Conservation (phyloP, 1,284 basidiomycete genomes). For the Cryptococcus jaspeensis region DNA sequence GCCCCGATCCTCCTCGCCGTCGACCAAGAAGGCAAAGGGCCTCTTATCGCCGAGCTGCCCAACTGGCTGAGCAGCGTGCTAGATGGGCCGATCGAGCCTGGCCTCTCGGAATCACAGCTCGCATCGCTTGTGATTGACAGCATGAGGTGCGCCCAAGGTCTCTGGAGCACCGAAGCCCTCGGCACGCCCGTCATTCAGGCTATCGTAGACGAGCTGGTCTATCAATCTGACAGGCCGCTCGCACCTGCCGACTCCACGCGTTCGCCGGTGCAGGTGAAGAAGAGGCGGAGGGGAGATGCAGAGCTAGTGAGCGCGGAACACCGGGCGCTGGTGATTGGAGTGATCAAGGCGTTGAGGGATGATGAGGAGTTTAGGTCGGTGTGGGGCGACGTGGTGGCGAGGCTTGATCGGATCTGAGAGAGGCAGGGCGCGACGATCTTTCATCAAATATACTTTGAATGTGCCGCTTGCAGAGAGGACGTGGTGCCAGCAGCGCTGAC, state of each 20-base stretch:
- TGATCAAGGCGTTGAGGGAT: constrained; percentile 16
- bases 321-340: constrained; percentile 16
- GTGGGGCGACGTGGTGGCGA: neutral
- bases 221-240: constrained; percentile 13
- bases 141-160: too few species aligned
- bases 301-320: constrained; percentile 2
- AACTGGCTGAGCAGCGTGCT: too few species aligned
- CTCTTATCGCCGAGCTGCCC: neutral
- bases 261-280: neutral
- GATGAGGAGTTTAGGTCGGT: constrained; percentile 21
- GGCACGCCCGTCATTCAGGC: constrained; percentile 10
- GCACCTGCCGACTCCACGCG: constrained; percentile 3
- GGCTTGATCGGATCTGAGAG: neutral
- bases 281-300: neutral
- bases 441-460: too few species aligned
- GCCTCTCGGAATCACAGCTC: too few species aligned
- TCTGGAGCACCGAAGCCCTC: neutral
- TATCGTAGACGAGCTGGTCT: constrained; percentile 27
- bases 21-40: neutral
- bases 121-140: too few species aligned
- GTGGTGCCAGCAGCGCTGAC: neutral
- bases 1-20: constrained; percentile 4
- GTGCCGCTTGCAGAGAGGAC: neutral
- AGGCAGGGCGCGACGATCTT: too few species aligned
- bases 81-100: too few species aligned